phyloP scores from a whole-genome alignment of 129 eudicot species.

The Artemisia argyi region DNA sequence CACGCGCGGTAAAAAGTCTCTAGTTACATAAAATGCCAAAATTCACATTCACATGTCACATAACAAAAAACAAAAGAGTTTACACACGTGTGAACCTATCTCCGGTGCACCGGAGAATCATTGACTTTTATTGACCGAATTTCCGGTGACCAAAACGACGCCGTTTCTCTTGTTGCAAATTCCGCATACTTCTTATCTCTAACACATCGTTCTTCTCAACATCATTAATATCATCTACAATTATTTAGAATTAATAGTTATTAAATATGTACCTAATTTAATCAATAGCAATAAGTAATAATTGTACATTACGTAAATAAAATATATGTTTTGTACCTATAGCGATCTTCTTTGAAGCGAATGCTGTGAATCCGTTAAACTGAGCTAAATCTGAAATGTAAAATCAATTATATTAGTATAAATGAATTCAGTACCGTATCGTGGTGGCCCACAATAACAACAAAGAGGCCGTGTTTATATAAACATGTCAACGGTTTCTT shows the following conservation, averaged over 20 bases:
- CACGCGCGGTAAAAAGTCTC: conserved; percentile 27
- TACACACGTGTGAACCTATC: conserved; percentile 32
- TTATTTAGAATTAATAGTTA: background rate
- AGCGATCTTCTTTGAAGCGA: conserved; percentile 21
- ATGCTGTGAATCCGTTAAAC: conserved; percentile 28
- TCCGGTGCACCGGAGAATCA: conserved; percentile 12
- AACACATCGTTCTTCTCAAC: conserved; percentile 23
- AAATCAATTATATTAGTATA: conserved; percentile 8
- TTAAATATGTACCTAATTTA: background rate
- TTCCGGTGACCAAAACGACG: conserved; percentile 40
- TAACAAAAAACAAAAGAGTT: conserved; percentile 7
- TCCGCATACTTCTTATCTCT: conserved; percentile 35
- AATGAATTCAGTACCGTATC: no score
- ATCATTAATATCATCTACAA: conserved; percentile 22
- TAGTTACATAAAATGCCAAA: conserved; percentile 38
- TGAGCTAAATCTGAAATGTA: conserved; percentile 40
- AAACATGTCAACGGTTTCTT: no score
- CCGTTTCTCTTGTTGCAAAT: conserved; percentile 29
- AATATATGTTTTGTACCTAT: conserved; percentile 23
- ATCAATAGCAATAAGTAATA: background rate
- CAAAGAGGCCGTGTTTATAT: no score
- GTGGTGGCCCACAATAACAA: no score
- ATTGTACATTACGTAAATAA: background rate
- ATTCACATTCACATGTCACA: conserved; percentile 29
- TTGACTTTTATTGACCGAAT: conserved; percentile 34